phyloP scores from a whole-genome alignment of 2,329 filamentous ascomycete genomes.

The Fusarium protoensiforme region DNA sequence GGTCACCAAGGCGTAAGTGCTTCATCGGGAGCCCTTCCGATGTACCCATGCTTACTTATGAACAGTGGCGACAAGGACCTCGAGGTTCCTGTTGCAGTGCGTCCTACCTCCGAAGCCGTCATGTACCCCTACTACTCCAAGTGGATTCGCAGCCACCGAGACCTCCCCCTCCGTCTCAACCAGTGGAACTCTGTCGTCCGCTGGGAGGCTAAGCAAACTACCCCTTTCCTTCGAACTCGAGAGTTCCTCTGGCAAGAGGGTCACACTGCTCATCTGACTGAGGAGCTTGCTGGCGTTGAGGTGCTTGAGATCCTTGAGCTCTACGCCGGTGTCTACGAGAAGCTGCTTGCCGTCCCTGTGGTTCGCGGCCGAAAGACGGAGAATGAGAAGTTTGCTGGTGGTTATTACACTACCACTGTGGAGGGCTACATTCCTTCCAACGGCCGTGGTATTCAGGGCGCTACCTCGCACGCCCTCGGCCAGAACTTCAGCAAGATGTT shows the following conservation, averaged over 20 bases:
- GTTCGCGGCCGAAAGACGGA: constrained; percentile 95
- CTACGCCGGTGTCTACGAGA: constrained; percentile 91
- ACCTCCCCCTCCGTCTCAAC: constrained; percentile 92
- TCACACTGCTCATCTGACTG: constrained; percentile 88
- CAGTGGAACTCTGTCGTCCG: constrained; percentile 96
- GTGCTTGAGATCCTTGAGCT: constrained; percentile 93
- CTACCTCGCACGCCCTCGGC: constrained; percentile 91
- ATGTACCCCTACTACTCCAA: constrained; percentile 98
- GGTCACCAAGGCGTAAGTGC: constrained; percentile 82
- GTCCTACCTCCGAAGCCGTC: constrained; percentile 78
- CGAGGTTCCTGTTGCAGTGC: constrained; percentile 79
- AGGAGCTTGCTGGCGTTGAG: constrained; percentile 83
- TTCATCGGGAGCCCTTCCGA: not conserved
- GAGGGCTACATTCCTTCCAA: constrained; percentile 97
- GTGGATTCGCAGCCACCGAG: constrained; percentile 96
- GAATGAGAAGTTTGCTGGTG: constrained; percentile 97
- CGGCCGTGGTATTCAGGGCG: constrained; percentile 95
- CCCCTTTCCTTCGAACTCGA: constrained; percentile 88
- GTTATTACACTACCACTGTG: constrained; percentile 95
- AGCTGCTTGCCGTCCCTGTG: constrained; percentile 93
- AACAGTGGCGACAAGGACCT: constrained; percentile 88
- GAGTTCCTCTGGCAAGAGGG: constrained; percentile 99
- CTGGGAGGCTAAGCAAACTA: constrained; percentile 96
- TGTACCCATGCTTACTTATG: constrained; percentile 19
- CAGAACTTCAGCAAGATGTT: constrained; percentile 99